Conservation (phyloP, 1,284 basidiomycete genomes). For the Naganishia cerealis region DNA sequence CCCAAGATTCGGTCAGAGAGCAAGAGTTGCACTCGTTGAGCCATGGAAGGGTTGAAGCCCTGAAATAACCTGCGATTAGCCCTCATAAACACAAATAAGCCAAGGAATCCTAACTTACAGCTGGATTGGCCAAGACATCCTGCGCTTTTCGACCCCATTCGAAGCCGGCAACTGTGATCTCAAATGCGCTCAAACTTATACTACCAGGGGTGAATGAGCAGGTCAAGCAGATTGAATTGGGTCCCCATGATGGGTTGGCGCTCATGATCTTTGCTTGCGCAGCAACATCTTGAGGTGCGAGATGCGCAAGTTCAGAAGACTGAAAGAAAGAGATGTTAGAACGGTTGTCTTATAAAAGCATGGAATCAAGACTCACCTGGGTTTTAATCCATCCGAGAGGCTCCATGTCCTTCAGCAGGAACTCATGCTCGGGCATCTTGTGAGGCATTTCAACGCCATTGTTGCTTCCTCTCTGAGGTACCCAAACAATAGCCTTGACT, state of each 20-base stretch:
- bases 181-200: constrained; percentile 90
- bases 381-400: constrained; percentile 98
- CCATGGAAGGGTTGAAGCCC: constrained; percentile 97
- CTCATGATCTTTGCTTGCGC: constrained; percentile 96
- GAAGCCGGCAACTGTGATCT: constrained; percentile 83
- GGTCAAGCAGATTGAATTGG: constrained; percentile 88
- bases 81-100: constrained; percentile 34
- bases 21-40: constrained; percentile 89
- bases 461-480: constrained; percentile 94
- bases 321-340: constrained; percentile 24
- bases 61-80: constrained; percentile 41
- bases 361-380: constrained; percentile 57
- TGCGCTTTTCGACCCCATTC: constrained; percentile 96
- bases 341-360: constrained; percentile 25
- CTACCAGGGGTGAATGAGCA: constrained; percentile 97
- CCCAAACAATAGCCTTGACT: constrained; percentile 93
- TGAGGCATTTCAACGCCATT: constrained; percentile 84
- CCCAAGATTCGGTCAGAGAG: constrained; percentile 90
- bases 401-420: constrained; percentile 88
- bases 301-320: constrained; percentile 81
- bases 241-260: constrained; percentile 90
- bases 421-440: constrained; percentile 87
- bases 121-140: constrained; percentile 79
- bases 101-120: constrained; percentile 55
- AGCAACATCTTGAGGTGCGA: constrained; percentile 91